phyloP scores from a whole-genome alignment of 345 rosid species.

The Boechera divaricarpa region DNA sequence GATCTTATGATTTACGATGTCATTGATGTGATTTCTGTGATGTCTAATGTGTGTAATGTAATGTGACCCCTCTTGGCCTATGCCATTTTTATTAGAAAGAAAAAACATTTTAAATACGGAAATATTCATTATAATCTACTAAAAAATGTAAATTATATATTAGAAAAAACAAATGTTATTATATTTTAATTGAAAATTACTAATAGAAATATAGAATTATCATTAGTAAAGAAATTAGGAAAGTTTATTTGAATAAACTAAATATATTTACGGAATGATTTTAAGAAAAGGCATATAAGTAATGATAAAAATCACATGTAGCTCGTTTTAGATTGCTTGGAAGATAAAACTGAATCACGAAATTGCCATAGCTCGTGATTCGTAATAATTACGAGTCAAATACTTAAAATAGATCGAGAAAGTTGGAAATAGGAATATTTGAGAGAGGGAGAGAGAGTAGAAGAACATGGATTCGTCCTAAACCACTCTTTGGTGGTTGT shows the following conservation, averaged over 20 bases:
- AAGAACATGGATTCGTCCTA: slow-evolving; percentile 17
- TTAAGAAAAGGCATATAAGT: slow-evolving; percentile 1
- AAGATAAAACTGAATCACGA: slow-evolving; percentile 24
- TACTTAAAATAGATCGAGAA: slow-evolving; percentile 13
- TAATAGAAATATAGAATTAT: neutral
- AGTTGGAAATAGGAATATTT: slow-evolving; percentile 31
- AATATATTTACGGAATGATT: neutral
- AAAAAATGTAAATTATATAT: neutral
- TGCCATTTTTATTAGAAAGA: neutral
- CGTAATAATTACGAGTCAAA: slow-evolving; percentile 31
- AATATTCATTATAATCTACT: neutral
- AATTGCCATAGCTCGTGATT: slow-evolving; percentile 28
- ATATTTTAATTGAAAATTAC: neutral
- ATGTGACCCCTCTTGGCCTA: neutral
- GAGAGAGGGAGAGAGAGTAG: neutral
- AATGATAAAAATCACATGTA: slow-evolving; percentile 41
- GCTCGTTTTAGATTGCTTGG: slow-evolving; percentile 25
- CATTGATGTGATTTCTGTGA: slow-evolving; percentile 2
- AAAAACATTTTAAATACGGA: neutral
- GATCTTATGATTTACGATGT: slow-evolving; percentile 4
- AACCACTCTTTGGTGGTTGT: slow-evolving; percentile 35
- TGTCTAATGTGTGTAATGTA: neutral
- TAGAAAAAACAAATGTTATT: neutral
- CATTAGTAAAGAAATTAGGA: neutral
- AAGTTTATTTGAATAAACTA: neutral